Evolutionary conservation across 2,329 filamentous ascomycete species (phyloP), one percentile per base, ranked within the genome.

Genomic region (Cercospora nicotianae): DNA sequence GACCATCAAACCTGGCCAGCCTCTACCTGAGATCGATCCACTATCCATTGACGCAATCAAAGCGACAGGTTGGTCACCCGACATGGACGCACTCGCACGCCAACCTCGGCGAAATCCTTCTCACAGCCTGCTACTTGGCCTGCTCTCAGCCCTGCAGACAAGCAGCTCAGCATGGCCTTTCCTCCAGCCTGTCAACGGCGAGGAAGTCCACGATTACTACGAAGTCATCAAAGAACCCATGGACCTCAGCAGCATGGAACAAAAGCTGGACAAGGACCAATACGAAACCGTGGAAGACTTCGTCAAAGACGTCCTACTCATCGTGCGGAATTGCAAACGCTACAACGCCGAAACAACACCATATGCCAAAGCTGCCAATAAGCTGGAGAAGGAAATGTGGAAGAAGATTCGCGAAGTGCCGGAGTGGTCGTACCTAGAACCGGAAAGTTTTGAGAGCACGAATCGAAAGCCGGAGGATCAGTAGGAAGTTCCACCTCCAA

Each of bases 141-240:
- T 99, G 6, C 89, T 99, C 72, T 97, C 96, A 80, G 92, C 97
- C 77, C 88, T 98, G 80, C 94, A 98, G 79, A 98, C 97, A 78
- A 93, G 97, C 81, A 89, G 89, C 73, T 90, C 91, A 7, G 91
- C 93, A 0, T 99, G 95, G 95, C 95, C 95, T 0, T 99, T 99
- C 83, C 86, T 95, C 33, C 88, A 93, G 28, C 94, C 95, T 0
- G 95, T 99, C 72, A 97, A 96, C 78, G 90, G 91, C 72, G 95
- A 99, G 75, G 95, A 98, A 73, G 95, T 99, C 0, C 89, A 93
- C n/a, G 95, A 99, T 79, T 99, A 99, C 82, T 98, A 98, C 83
- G 93, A 97, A 68, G 94, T 98, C 69, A 99, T 99, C 83, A 94
- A 94, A 77, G 91, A 97, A 79, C 95, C 95, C 39, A 99, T 99